Evolutionary conservation across 169 alveolate genomes (phyloP).

Genomic region (Cryptosporidium xiaoi): DNA sequence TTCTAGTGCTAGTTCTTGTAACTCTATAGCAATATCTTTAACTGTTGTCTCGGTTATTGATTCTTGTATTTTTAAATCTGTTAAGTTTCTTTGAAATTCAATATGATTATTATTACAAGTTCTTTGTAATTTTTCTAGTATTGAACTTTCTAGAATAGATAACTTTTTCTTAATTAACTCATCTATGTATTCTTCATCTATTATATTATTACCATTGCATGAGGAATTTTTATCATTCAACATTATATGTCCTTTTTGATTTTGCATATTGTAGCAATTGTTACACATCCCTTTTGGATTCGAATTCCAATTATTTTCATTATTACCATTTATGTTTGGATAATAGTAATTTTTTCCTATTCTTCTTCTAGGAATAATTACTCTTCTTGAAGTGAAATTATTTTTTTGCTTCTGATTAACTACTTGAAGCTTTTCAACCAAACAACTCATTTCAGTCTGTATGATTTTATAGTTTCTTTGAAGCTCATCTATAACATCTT

Average conservation of each 20-base stretch:
- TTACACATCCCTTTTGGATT: slow-evolving; percentile 22
- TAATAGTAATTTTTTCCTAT: not conserved
- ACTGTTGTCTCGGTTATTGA: slow-evolving; percentile 66
- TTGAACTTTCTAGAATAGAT: slow-evolving; percentile 3
- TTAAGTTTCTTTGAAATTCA: slow-evolving; percentile 60
- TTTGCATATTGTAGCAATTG: slow-evolving; percentile 10
- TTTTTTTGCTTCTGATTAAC: slow-evolving; percentile 23
- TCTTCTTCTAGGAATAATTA: slow-evolving; percentile 12
- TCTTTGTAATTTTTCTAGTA: slow-evolving; percentile 30
- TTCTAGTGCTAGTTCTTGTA: slow-evolving; percentile 41
- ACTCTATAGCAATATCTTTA: slow-evolving; percentile 56
- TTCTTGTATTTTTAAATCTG: slow-evolving; percentile 60
- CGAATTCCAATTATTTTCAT: slow-evolving; percentile 16
- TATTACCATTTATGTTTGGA: not conserved
- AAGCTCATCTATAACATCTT: slow-evolving; percentile 67
- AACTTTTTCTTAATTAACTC: slow-evolving; percentile 18
- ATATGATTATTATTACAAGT: slow-evolving; percentile 35
- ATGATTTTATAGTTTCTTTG: slow-evolving; percentile 67
- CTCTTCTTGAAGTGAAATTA: slow-evolving; percentile 45
- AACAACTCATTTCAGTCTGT: slow-evolving; percentile 62
- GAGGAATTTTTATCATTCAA: not conserved
- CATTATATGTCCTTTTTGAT: not conserved
- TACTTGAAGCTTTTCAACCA: slow-evolving; percentile 36
- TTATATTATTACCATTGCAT: slow-evolving; percentile 14
- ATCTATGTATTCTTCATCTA: slow-evolving; percentile 43